phyloP scores from a whole-genome alignment of 2,329 filamentous ascomycete genomes.

The Botrytis elliptica region DNA sequence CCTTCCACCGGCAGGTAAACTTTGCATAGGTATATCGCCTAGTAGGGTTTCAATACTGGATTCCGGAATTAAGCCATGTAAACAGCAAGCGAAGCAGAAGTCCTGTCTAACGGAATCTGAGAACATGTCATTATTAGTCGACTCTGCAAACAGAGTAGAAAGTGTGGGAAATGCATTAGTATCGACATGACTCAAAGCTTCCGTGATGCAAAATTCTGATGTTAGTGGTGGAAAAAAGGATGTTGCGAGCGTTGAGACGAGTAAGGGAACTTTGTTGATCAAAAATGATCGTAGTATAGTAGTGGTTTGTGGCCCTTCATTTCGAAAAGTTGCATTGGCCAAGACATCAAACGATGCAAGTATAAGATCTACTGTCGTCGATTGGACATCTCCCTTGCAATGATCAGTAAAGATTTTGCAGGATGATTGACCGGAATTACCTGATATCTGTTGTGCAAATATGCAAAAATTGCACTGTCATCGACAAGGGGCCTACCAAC shows the following conservation, averaged over 20 bases:
- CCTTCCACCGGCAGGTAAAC: slow-evolving; percentile 69
- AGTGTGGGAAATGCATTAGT: slow-evolving; percentile 62
- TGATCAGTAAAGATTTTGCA: slow-evolving; percentile 33
- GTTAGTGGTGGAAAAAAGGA: slow-evolving; percentile 59
- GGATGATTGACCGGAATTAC: slow-evolving; percentile 45
- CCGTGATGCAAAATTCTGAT: slow-evolving; percentile 63
- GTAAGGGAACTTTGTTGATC: slow-evolving; percentile 66
- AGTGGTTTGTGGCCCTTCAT: slow-evolving; percentile 57
- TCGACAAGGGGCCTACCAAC: slow-evolving; percentile 80
- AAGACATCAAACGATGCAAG: slow-evolving; percentile 87
- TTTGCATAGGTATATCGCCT: slow-evolving; percentile 80
- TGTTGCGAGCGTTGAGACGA: slow-evolving; percentile 57
- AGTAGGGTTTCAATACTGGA: slow-evolving; percentile 75
- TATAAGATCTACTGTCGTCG: slow-evolving; percentile 77
- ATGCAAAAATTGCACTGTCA: slow-evolving; percentile 73
- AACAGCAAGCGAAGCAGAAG: slow-evolving; percentile 85
- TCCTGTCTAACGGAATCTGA: slow-evolving; percentile 71
- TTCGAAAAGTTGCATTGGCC: slow-evolving; percentile 79
- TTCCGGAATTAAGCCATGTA: slow-evolving; percentile 81
- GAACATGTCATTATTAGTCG: slow-evolving; percentile 52
- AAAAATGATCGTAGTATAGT: slow-evolving; percentile 83
- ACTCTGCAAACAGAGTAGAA: slow-evolving; percentile 61
- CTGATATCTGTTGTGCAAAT: slow-evolving; percentile 81
- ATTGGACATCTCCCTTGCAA: slow-evolving; percentile 68
- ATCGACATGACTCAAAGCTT: slow-evolving; percentile 63